Evolutionary conservation across 2,329 filamentous ascomycete genomes (phyloP).

Genomic region (Trichoderma sp.): DNA sequence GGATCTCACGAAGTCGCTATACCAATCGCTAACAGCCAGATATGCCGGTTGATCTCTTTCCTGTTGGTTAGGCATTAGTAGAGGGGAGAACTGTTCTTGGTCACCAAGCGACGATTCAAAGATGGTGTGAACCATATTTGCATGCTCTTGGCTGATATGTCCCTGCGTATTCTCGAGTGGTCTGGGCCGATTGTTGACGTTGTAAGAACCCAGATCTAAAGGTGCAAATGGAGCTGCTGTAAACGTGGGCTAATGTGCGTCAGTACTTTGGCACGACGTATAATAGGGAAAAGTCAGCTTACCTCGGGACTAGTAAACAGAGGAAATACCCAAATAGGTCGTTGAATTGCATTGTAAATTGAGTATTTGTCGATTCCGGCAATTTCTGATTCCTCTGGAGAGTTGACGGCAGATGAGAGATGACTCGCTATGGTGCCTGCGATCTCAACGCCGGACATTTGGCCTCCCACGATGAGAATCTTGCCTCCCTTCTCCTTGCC

Average conservation of each 20-base stretch:
- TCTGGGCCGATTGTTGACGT: conserved; percentile 59
- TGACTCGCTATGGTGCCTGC: conserved; percentile 69
- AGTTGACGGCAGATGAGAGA: conserved; percentile 61
- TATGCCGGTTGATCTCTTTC: conserved; percentile 56
- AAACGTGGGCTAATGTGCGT: conserved; percentile 37
- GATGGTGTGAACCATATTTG: conserved; percentile 51
- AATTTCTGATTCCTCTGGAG: conserved; percentile 44
- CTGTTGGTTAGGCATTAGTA: conserved; percentile 38
- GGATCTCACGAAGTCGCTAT: conserved; percentile 69
- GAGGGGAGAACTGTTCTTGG: conserved; percentile 49
- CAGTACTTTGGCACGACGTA: not conserved
- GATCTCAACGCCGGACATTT: conserved; percentile 80
- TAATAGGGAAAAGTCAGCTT: conserved; percentile 21
- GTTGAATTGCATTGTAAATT: conserved; percentile 66
- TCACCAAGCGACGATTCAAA: conserved; percentile 50
- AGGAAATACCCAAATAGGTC: conserved; percentile 71
- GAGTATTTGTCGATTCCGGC: conserved; percentile 48
- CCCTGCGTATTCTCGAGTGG: conserved; percentile 63
- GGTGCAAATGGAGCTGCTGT: conserved; percentile 64
- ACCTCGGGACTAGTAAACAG: conserved; percentile 52
- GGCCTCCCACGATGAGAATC: conserved; percentile 72
- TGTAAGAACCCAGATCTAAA: conserved; percentile 69
- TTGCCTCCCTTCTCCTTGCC: conserved; percentile 47
- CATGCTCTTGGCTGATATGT: conserved; percentile 58
- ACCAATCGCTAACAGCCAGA: conserved; percentile 68